Evolutionary conservation across 1,284 basidiomycete species (phyloP).

Genomic region (Ceratobasidium papillatum): DNA sequence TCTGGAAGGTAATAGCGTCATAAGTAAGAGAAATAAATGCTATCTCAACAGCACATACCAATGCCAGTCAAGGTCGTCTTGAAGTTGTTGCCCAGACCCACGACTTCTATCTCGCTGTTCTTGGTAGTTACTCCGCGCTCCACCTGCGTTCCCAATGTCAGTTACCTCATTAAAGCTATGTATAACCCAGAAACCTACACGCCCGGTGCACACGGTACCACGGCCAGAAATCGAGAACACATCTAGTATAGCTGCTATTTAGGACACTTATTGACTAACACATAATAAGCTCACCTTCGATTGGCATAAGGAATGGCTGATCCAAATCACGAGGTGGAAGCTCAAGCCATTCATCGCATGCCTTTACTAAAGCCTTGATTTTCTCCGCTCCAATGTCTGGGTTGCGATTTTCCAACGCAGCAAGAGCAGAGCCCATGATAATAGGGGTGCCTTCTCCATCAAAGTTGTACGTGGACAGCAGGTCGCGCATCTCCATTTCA

Average conservation of each 20-base stretch:
- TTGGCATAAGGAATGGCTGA: conserved; percentile 96
- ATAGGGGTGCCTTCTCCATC: conserved; percentile 98
- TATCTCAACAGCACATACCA: conserved; percentile 61
- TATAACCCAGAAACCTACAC: conserved; percentile 57
- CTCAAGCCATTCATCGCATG: conserved; percentile 96
- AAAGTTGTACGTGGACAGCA: conserved; percentile 92
- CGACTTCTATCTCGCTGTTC: conserved; percentile 92
- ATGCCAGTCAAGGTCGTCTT: conserved; percentile 98
- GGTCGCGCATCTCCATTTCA: conserved; percentile 99
- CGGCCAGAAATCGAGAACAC: conserved; percentile 98
- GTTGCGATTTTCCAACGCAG: conserved; percentile 89
- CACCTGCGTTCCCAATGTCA: conserved; percentile 60
- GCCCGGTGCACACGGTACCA: conserved; percentile 97
- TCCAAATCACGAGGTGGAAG: conserved; percentile 96
- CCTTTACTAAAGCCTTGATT: conserved; percentile 85
- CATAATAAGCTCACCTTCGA: conserved; percentile 69
- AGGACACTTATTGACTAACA: neutral
- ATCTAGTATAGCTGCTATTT: conserved; percentile 58
- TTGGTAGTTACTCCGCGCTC: conserved; percentile 95
- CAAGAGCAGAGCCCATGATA: conserved; percentile 94
- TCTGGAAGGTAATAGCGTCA: conserved; percentile 59
- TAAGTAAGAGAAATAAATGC: conserved; percentile 25
- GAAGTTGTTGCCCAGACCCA: conserved; percentile 84
- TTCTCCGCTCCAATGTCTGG: conserved; percentile 82
- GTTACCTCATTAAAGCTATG: neutral